These are phyloP conservation scores for Biscogniauxia marginata DNA, from an alignment of 2,329 filamentous ascomycete species.

Conservation along the genomic window DNA sequence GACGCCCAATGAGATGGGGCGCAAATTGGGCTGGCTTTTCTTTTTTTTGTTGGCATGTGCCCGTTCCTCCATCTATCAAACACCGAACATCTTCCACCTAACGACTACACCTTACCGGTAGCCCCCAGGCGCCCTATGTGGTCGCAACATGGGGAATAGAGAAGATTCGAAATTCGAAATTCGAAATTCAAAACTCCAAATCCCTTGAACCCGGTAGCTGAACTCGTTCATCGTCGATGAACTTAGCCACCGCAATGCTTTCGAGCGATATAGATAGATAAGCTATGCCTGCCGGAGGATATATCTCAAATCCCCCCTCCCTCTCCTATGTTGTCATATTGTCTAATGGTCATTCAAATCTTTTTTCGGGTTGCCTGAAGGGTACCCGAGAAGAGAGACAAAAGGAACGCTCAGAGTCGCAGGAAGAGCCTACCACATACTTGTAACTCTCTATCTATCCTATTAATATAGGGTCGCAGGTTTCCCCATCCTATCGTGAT, in stretches of 20 bases:
- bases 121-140: too few species aligned
- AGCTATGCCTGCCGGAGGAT: not conserved
- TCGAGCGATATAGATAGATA: not conserved
- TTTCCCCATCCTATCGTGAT: not conserved
- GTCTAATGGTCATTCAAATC: not conserved
- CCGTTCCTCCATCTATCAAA: not conserved
- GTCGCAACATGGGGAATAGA: too few species aligned
- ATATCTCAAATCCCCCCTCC: not conserved
- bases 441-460: not conserved
- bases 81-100: not conserved
- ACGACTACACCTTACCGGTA: too few species aligned
- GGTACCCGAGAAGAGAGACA: not conserved
- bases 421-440: too few species aligned
- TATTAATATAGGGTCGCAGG: not conserved
- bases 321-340: not conserved
- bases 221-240: too few species aligned
- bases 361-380: not conserved
- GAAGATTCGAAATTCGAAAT: too few species aligned
- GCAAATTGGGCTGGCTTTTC: slow-evolving; percentile 2
- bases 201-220: not conserved
- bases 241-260: too few species aligned
- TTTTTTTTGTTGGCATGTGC: slow-evolving; percentile 1
- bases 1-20: not conserved
- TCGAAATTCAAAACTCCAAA: not conserved
- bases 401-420: too few species aligned